These are phyloP conservation scores for Cystobasidiopsis lactophilus DNA, from an alignment of 768 basidiomycete species.

Conservation along the genomic window DNA sequence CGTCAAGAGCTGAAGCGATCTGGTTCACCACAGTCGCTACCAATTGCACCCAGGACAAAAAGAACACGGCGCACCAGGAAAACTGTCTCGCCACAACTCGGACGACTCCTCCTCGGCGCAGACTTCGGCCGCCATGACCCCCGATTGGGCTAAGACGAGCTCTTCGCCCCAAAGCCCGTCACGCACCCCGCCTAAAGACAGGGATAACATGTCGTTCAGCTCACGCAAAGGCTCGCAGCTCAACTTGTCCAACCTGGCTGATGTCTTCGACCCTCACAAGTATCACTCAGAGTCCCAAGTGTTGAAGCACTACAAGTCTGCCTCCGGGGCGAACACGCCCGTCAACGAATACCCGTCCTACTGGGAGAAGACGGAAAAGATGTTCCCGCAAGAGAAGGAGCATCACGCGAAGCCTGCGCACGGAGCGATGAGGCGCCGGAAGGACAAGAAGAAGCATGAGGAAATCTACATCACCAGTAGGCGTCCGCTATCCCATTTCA, in stretches of 20 bases:
- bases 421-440: conserved; percentile 8
- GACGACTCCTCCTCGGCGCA: neutral
- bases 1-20: too few species aligned
- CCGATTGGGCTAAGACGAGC: too few species aligned
- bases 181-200: too few species aligned
- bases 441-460: conserved; percentile 19
- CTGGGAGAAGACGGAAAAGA: too few species aligned
- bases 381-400: too few species aligned
- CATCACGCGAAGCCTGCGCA: conserved; percentile 5
- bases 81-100: neutral
- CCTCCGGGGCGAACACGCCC: conserved; percentile 20
- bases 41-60: neutral
- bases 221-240: neutral
- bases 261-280: conserved; percentile 3
- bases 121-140: too few species aligned
- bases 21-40: neutral
- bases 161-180: too few species aligned
- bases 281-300: conserved; percentile 8
- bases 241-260: neutral
- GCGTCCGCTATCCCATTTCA: neutral
- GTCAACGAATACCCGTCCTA: conserved; percentile 21
- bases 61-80: neutral
- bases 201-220: too few species aligned
- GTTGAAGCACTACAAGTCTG: conserved; percentile 1
- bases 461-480: conserved; percentile 42